Evolutionary conservation across 106 monocot genomes (phyloP), one percentile per base, ranked within the genome.

Genomic region (Acorus gramineus): DNA sequence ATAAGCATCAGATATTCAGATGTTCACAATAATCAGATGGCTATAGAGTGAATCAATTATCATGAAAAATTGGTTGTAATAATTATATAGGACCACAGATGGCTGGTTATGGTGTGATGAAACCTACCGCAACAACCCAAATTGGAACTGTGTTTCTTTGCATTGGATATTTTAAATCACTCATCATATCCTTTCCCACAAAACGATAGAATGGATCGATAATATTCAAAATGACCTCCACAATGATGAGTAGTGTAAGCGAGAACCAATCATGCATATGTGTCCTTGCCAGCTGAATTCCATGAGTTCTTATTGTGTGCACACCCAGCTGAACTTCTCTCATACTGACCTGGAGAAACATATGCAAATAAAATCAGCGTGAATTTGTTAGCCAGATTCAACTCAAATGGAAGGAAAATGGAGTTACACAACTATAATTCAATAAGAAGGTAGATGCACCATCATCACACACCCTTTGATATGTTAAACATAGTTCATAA

Each of bases 101-200:
- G 28, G 28, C 28, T 28, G 28, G 28, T 28, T 28, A 0, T 28
- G 28, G 28, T 28, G 28, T 28, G 28, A 28, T 28, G 28, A 65
- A 14, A 47, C 65, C 6, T 58, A 73, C 73, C 28, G 73, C 50
- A 52, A 73, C 57, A 58, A 58, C 73, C 73, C 73, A 73, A 3
- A 55, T 42, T 14, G 73, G 45, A 6, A 73, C 65, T 1, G 73
- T 73, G 57, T 65, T 73, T 42, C 73, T 73, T 7, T 57, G 46
- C 49, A 65, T 9, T 42, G 73, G 73, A 49, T 73, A 73, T 52
- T 65, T 73, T 49, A 73, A 9, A 65, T 65, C 73, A 56, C 11
- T 42, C 64, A 73, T 73, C 73, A 65, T 73, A 6, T 73, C 65
- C 52, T 73, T 73, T 6, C 64, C 73, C 49, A 73, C 57, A 47